Percentiles rank a stretch among this genome's conserved stretches.
Evolutionary conservation across 2,329 filamentous ascomycete genomes (phyloP).

Genomic region (Fusarium nurragi): DNA sequence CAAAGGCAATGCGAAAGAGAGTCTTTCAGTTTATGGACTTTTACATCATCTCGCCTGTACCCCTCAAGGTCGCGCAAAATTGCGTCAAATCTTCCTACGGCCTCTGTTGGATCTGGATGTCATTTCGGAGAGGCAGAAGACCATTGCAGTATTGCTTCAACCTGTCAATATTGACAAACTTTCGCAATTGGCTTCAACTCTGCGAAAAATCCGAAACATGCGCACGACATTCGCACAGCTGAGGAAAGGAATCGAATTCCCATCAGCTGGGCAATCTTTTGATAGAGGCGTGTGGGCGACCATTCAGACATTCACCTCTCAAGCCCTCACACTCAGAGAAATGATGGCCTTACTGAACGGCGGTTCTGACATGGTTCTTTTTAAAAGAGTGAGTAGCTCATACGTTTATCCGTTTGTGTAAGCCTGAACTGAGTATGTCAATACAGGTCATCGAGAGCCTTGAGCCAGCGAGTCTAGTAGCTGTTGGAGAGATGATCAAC

Average conservation of each 20-base stretch:
- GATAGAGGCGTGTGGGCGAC: constrained; percentile 76
- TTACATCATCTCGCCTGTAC: constrained; percentile 80
- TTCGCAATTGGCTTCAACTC: constrained; percentile 64
- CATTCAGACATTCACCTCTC: constrained; percentile 75
- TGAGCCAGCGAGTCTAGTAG: constrained; percentile 66
- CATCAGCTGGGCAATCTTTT: constrained; percentile 60
- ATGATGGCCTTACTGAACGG: constrained; percentile 52
- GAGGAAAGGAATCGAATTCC: constrained; percentile 76
- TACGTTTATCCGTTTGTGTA: not conserved
- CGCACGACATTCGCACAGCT: constrained; percentile 73
- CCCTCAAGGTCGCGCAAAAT: constrained; percentile 76
- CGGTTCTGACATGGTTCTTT: constrained; percentile 27
- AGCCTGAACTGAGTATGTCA: constrained; percentile 7
- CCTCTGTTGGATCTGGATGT: constrained; percentile 74
- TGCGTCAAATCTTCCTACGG: constrained; percentile 84
- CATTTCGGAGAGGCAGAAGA: constrained; percentile 77
- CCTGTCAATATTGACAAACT: constrained; percentile 71
- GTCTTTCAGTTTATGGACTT: constrained; percentile 83
- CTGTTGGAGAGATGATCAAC: constrained; percentile 75
- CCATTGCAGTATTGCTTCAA: constrained; percentile 72
- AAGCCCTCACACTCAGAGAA: constrained; percentile 75
- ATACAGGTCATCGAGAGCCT: constrained; percentile 67
- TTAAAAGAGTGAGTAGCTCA: constrained; percentile 55
- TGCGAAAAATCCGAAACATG: constrained; percentile 82
- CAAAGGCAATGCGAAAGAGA: constrained; percentile 76